Percentiles rank a stretch among this genome's conserved stretches.
phyloP scores from a whole-genome alignment of 2,329 filamentous ascomycete genomes.

The Xenoacremonium recifei region DNA sequence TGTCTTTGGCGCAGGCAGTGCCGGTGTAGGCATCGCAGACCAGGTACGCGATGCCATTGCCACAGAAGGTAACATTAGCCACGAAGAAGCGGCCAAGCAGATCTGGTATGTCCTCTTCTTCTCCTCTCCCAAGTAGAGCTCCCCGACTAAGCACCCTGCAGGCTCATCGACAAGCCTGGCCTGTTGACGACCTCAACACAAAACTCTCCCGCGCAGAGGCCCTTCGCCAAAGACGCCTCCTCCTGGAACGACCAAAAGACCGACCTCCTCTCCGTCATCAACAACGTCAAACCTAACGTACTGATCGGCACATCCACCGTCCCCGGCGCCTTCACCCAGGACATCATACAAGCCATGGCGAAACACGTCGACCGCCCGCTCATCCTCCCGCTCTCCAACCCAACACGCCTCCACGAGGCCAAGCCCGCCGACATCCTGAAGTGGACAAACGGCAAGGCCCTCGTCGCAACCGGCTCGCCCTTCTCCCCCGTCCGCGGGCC shows the following conservation, averaged over 20 bases:
- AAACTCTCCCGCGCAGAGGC: slow-evolving; percentile 64
- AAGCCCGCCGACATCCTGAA: slow-evolving; percentile 70
- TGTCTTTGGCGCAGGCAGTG: slow-evolving; percentile 77
- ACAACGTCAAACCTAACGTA: slow-evolving; percentile 73
- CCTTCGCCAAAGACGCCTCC: slow-evolving; percentile 62
- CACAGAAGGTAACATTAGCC: slow-evolving; percentile 62
- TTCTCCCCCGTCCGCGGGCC: slow-evolving; percentile 70
- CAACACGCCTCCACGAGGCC: slow-evolving; percentile 80
- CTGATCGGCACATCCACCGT: slow-evolving; percentile 82
- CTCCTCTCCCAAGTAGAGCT: not conserved
- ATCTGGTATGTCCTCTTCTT: slow-evolving; percentile 60
- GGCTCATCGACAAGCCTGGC: slow-evolving; percentile 80
- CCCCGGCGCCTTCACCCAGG: slow-evolving; percentile 72
- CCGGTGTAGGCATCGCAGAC: slow-evolving; percentile 82
- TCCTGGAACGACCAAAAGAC: slow-evolving; percentile 62
- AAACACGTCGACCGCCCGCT: slow-evolving; percentile 70
- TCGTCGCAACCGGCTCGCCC: slow-evolving; percentile 82
- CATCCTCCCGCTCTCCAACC: slow-evolving; percentile 80
- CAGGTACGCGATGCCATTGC: slow-evolving; percentile 79
- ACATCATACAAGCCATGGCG: slow-evolving; percentile 74
- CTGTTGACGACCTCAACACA: slow-evolving; percentile 65
- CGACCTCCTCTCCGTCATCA: slow-evolving; percentile 65
- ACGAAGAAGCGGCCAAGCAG: slow-evolving; percentile 73
- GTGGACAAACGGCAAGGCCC: slow-evolving; percentile 75
- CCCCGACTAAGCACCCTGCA: slow-evolving; percentile 27